Evolutionary conservation across 2,329 filamentous ascomycete genomes (phyloP), one percentile per base, ranked within the genome.

Genomic region (Myriangium duriaei): DNA sequence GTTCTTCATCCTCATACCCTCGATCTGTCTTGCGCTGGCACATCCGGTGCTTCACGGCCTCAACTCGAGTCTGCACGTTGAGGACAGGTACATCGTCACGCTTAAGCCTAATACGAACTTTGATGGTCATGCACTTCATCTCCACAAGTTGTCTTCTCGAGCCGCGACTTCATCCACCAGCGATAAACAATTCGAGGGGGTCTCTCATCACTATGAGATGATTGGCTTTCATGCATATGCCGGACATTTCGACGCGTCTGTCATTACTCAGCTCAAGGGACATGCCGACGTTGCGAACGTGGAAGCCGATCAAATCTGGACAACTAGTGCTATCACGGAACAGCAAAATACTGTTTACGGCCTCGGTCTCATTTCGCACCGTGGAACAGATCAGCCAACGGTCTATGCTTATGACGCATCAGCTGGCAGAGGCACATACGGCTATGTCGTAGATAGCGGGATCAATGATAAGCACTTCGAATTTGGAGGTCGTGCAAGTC

Each of bases 361-460:
- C 3, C 37, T 51, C 14, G 44, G 38, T 14, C 28, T 46, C 1
- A 45, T 51, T 18, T 48, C 46, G n/a, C 40, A 42, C 26, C 36
- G 35, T 11, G 28, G 26, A n/a, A 26, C 37, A 13, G 34, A 34
- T 13, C 30, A 26, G 17, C n/a, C n/a, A 28, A 43, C 41, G 10
- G 34, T 36, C 43, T 42, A 42, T 34, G 32, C 35, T 4, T 45
- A 45, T 15, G 42, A 47, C 26, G 24, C 32, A 11, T 30, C 32
- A 13, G 45, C 45, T 16, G 34, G 21, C 11, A n/a, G n/a, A n/a
- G 60, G 57, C 33, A 60, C 61, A 17, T 60, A 61, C 30, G 56
- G 62, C 35, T 64, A 64, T 44, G 44, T 64, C 15, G 46, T 64
- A 6, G 61, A 64, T 39, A 44, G 47, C 21, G 50, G 51, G 41